These are phyloP conservation scores for Serendipita vermifera DNA, from an alignment of 768 basidiomycete genomes.

Conservation along the genomic window DNA sequence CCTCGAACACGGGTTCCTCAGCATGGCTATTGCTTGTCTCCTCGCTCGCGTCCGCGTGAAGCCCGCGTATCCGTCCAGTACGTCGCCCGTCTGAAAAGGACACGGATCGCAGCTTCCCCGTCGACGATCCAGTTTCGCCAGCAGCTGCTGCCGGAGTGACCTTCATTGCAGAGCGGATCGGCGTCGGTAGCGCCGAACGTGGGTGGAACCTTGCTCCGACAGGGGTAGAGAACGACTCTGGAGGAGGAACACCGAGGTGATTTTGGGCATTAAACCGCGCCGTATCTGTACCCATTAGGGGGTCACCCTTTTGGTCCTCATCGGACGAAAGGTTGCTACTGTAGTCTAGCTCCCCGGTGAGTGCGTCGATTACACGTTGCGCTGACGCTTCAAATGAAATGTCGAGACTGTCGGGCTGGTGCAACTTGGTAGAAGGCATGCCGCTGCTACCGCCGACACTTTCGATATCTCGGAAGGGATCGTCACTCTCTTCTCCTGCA, in stretches of 20 bases:
- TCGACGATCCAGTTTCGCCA: conserved; percentile 24
- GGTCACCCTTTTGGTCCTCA: conserved; percentile 50
- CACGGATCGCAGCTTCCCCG: conserved; percentile 53
- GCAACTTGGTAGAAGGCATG: too few relatives aligned
- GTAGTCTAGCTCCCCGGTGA: too few relatives aligned
- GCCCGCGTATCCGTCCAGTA: conserved; percentile 73
- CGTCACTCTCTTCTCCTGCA: conserved; percentile 51
- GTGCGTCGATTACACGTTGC: too few relatives aligned
- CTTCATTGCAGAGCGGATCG: conserved; percentile 32
- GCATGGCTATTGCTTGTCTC: conserved; percentile 21
- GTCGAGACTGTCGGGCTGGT: too few relatives aligned
- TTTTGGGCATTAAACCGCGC: too few relatives aligned
- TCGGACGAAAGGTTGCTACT: too few relatives aligned
- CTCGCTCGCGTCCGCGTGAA: conserved; percentile 31
- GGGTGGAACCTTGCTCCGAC: too few relatives aligned
- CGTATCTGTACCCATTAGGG: too few relatives aligned
- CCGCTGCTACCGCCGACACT: conserved; percentile 59
- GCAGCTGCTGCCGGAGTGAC: conserved; percentile 10
- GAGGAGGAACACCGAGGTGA: too few relatives aligned
- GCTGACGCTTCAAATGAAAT: too few relatives aligned
- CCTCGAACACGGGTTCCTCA: conserved; percentile 17
- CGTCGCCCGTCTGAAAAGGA: conserved; percentile 93
- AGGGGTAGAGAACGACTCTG: too few relatives aligned
- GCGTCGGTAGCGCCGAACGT: conserved; percentile 20
- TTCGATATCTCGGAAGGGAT: conserved; percentile 87